Evolutionary conservation across 1,284 basidiomycete genomes (phyloP).

Genomic region (Ustilago shanxiensis): DNA sequence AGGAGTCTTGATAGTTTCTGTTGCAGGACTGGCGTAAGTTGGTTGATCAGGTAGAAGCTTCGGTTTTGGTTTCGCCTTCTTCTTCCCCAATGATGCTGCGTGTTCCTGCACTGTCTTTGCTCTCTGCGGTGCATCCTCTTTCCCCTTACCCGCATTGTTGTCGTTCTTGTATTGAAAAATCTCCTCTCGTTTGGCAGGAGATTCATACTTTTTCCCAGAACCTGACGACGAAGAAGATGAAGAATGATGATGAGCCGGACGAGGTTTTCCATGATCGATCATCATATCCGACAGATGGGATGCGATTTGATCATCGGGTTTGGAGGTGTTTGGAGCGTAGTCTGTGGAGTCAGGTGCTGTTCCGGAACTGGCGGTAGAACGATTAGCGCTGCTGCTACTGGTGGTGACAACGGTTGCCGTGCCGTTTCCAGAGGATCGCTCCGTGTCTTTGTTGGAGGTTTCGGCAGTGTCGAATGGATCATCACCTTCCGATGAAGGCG

Average conservation of each 20-base stretch:
- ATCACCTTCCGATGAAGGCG: constrained; percentile 17
- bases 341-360: constrained; percentile 4
- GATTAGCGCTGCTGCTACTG: background rate
- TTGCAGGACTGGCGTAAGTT: constrained; percentile 26
- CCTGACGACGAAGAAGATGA: background rate
- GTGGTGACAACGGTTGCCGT: background rate
- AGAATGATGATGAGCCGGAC: too few relatives aligned
- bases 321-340: constrained; percentile 10
- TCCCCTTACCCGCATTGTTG: background rate
- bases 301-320: constrained; percentile 23
- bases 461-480: background rate
- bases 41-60: constrained; percentile 45
- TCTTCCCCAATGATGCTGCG: constrained; percentile 20
- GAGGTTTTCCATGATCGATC: constrained; percentile 20
- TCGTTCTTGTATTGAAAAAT: background rate
- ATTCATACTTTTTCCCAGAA: background rate
- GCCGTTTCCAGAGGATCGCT: background rate
- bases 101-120: constrained; percentile 22
- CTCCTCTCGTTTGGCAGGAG: background rate
- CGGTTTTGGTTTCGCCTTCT: constrained; percentile 15
- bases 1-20: constrained; percentile 28
- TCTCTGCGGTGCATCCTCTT: constrained; percentile 1
- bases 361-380: background rate
- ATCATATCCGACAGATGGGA: constrained; percentile 17
- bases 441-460: background rate